Evolutionary conservation across 73 alveolate species (phyloP), one percentile per base, ranked within the genome.

Genomic region (Paramecium caudatum): DNA sequence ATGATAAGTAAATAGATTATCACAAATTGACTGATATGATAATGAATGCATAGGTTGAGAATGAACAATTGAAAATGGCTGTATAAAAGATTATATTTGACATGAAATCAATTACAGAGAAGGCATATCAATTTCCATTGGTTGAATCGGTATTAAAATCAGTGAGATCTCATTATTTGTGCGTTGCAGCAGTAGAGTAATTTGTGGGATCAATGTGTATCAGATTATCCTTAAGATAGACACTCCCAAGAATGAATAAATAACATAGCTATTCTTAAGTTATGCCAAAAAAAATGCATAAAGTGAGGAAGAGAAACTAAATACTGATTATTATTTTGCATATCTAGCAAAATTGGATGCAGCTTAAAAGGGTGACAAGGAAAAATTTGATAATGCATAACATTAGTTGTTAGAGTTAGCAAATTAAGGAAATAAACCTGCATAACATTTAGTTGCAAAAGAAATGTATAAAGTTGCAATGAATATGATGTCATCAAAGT

Each of bases 401-500:
- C 68, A 50, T 19, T 39, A 70, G 61, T 39, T 83, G 47, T 33
- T 83, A 13, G 91, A 83, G 36, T 70, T 83, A 55, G 55, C 85
- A 25, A 48, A 83, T 9, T 19, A 50, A 33, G 82, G 62, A 12
- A 47, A 55, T 55, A 47, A 65, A 21, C 45, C 84, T n/a, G 91
- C 91, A n/a, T 32, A 83, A 48, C 91, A 83, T 83, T 16, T 83
- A 50, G 82, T 70, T 5, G 91, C 91, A 23, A 83, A 83, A 37
- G 91, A 83, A 61, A 83, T 83, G 91, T 83, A 83, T 39, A 83
- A 83, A 83, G 91, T 83, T 21, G 91, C 91, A 45, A 55, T 83
- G 82, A 83, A 83, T 83, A 83, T 83, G 63, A 61, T 83, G 78
- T 19, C 32, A 27, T 61, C 82, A 1, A 83, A 83, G 55, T 33